Conservation (phyloP, 768 basidiomycete species). For the Boletellus sp. region DNA sequence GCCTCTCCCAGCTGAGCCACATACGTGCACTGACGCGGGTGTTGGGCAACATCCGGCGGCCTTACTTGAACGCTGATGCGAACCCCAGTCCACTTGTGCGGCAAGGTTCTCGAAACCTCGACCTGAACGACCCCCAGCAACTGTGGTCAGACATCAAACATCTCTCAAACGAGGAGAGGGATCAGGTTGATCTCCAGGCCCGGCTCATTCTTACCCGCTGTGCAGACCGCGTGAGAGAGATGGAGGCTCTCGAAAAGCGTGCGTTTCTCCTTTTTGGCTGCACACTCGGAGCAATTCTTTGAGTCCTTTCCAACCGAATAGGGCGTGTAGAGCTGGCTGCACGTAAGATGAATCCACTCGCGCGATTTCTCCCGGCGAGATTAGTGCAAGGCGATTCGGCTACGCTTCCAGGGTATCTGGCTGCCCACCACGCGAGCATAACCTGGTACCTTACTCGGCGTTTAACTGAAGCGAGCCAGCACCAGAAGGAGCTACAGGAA, state of each 20-base stretch:
- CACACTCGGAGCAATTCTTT: constrained; percentile 14
- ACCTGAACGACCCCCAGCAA: constrained; percentile 48
- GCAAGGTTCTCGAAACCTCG: constrained; percentile 49
- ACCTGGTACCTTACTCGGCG: constrained; percentile 87
- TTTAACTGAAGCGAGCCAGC: constrained; percentile 74
- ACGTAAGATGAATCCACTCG: constrained; percentile 59
- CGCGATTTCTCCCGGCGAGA: constrained; percentile 68
- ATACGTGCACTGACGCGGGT: constrained; percentile 68
- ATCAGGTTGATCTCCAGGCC: constrained; percentile 93
- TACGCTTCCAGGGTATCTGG: constrained; percentile 56
- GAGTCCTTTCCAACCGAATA: constrained; percentile 29
- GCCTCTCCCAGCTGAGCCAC: constrained; percentile 56
- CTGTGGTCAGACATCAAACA: constrained; percentile 64
- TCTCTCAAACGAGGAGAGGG: constrained; percentile 86
- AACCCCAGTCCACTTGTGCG: constrained; percentile 49
- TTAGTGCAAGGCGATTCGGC: constrained; percentile 57
- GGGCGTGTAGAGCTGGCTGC: constrained; percentile 67
- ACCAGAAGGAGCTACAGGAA: constrained; percentile 87
- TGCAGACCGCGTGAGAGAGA: constrained; percentile 79
- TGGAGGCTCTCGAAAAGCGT: constrained; percentile 91
- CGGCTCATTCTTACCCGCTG: constrained; percentile 82
- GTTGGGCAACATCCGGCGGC: constrained; percentile 71
- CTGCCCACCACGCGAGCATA: constrained; percentile 91
- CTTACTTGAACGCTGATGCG: constrained; percentile 82
- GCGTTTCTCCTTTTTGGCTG: constrained; percentile 30